Evolutionary conservation across 805 yeast genomes (phyloP), one percentile per base, ranked within the genome.

Genomic region (Osmozyma mogii): DNA sequence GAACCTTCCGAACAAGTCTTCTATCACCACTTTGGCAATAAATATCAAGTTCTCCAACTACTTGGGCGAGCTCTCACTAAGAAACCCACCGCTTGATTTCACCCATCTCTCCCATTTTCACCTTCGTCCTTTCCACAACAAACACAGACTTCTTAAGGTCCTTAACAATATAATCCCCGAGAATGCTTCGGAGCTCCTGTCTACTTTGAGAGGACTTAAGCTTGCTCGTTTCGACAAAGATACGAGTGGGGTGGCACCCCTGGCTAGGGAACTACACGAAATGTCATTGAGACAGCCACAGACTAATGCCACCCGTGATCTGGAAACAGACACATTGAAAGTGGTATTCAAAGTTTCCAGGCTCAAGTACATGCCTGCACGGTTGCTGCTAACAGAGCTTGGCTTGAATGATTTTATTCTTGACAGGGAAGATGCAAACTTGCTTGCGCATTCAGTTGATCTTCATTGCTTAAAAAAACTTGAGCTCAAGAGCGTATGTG

Each of bases 41-140:
- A 58, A 55, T 31, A 31, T 62, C 10, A 57, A 54, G 31, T 49
- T 54, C 25, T 37, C 42, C 35, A 40, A 43, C 26, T 42, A 40
- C 28, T 22, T 42, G 27, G 44, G 35, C 22, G 47, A 49, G 21
- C 9, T 40, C 2, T 30, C 31, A 35, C 29, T 10, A 22, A 33
- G 23, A 31, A 35, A 6, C 6, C 13, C 23, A n/a, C 23, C 28
- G 7, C 15, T 48, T 10, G 27, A 24, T 9, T 61, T 54, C 34
- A 45, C 49, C n/a, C 54, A 50, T 28, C 36, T 67, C 12, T 38
- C 32, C 15, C 39, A 41, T 9, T 46, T 67, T 10, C 58, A 59
- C 15, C 37, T 67, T 11, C 50, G 53, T 15, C 66, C 70, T 2
- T 61, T 60, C 29, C 29, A 40, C 6, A 50, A 48, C 31, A 45